Base-by-base conservation (phyloP, 768 basidiomycete species). In the Boletales sp. region DNA sequence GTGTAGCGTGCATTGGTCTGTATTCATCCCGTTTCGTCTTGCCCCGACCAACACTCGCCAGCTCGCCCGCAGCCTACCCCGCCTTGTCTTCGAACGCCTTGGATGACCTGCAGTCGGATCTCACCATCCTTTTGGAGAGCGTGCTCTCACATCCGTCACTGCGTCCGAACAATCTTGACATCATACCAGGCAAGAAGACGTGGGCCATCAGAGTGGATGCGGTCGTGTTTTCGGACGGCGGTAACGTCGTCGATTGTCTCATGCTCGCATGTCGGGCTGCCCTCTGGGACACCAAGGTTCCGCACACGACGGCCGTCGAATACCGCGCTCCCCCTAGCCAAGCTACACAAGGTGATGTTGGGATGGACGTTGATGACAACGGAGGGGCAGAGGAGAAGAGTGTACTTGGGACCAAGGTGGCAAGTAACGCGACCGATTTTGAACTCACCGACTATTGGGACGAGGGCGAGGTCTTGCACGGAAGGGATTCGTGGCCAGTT, bases 401-500 rank as follows among this genome's bases (percentile, higher is more conserved):
- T 54, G 76, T 81, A 2, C 78, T 88, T 36, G 81, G 82, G 56
- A 86, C 82, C 14, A 72, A 81, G 35, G 56, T 53, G 32, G 66
- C 72, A 34, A 64, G 63, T 19, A 66, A 67, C 9, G 86, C 83
- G 11, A 80, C 81, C 9, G 92, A 94, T 65, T 94, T 94, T 57
- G 92, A 94, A 69, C 75, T 94, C 18, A 77, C 83, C 11, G 91
- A 94, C 64, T 88, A 84, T 54, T 91, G 89, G 88, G 90, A 90
- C 59, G 88, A 90, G 55, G 92, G 92, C 0, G 85, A 83, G 49
- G 66, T 73, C 15, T 61, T 92, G 28, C 75, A 72, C 35, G 83
- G 83, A 2, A 72, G 82, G 53, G 80, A 86, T 2, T 57, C 62
- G 12, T 87, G 91, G 83, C 92, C 91, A 0, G 74, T 94, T 5